Conservation (phyloP, 2,329 filamentous ascomycete species). For the Cladobotryum mycophilum region DNA sequence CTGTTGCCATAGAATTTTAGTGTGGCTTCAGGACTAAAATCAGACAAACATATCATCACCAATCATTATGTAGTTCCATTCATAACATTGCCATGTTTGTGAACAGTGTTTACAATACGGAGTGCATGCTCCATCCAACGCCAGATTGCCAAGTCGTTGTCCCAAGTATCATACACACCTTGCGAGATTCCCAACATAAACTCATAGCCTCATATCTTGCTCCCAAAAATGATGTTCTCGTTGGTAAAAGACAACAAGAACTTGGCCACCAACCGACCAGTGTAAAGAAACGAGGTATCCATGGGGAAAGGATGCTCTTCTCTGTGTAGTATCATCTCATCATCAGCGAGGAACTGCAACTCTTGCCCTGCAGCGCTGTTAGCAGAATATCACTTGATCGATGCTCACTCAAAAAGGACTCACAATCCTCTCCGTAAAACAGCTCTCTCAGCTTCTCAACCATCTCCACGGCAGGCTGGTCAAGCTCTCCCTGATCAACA, state of each 20-base stretch:
- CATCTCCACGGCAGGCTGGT: constrained; percentile 40
- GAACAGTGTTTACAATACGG: too few species aligned
- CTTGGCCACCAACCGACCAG: constrained; percentile 45
- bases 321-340: constrained; percentile 40
- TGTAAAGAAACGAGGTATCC: constrained; percentile 45
- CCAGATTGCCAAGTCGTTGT: too few species aligned
- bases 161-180: neutral
- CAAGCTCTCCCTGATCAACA: constrained; percentile 39
- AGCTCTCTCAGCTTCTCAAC: constrained; percentile 39
- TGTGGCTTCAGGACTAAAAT: constrained; percentile 59
- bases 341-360: constrained; percentile 37
- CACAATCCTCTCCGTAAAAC: constrained; percentile 39
- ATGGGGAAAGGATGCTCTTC: constrained; percentile 41
- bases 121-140: too few species aligned
- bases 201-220: constrained; percentile 14
- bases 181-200: neutral
- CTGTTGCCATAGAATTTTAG: constrained; percentile 49
- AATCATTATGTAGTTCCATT: neutral
- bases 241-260: constrained; percentile 51
- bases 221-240: constrained; percentile 42
- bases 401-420: constrained; percentile 20
- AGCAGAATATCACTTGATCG: neutral
- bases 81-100: neutral
- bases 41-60: constrained; percentile 48
- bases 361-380: constrained; percentile 26